Evolutionary conservation across 1,284 basidiomycete species (phyloP), one percentile per base, ranked within the genome.

Genomic region (Leccinum fallax): DNA sequence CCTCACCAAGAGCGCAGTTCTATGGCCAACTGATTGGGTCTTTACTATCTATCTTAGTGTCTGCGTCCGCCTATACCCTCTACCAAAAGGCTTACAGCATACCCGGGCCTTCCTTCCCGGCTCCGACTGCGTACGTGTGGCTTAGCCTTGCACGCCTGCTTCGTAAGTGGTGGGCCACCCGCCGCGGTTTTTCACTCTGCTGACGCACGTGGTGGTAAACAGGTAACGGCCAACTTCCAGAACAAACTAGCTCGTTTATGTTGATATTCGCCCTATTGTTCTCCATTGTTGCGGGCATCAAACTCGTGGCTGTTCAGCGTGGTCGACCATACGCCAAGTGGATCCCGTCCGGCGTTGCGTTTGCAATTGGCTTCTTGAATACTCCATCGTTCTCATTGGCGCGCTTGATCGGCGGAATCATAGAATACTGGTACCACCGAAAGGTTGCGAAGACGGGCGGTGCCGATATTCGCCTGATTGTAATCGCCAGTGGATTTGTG

Each of bases 331-430:
- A 83, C 69, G 81, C 86, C 19, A 85, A 84, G 57, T 94, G 88
- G 85, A 87, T 97, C 46, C 95, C 95, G 2, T 95, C 93, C 0
- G 95, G 95, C 34, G 88, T 95, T 30, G 93, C 93, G 1, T 95
- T 95, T 67, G 90, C 91, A 7, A 92, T 93, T 66, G 91, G 95
- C 0, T 97, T 98, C 78, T 83, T 98, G 72, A 98, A 98, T 74
- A 95, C 95, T 2, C 96, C 97, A 4, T 94, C 93, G 7, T 98
- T 98, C 79, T 94, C 94, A 5, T 83, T 98, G 58, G 95, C 96
- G 1, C 86, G 96, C 55, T 81, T 98, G 30, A 83, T 97, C 55
- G 97, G 97, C 40, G 97, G 96, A 2, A 72, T 94, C 66, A 78
- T 93, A 66, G 94, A 95, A 65, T 86, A 90, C 74, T 74, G 84